Percentiles rank a stretch among this genome's conserved stretches.
Evolutionary conservation across 208 protist genomes (phyloP).

Genomic region (Crithidia expoeki): DNA sequence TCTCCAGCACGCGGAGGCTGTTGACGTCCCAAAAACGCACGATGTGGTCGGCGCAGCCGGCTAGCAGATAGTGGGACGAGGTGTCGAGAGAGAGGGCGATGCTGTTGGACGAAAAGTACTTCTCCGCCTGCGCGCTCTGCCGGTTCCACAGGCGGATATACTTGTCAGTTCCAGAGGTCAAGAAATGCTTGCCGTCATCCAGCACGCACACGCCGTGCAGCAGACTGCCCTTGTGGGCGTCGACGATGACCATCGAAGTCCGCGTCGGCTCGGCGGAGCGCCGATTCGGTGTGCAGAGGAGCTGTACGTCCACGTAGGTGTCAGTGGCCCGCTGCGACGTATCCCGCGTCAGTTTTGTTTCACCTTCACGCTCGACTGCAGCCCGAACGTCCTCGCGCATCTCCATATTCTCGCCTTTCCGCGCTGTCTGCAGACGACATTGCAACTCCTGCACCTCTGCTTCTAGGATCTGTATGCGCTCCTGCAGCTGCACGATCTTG

Average conservation of each 20-base stretch:
- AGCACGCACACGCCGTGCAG: conserved; percentile 51
- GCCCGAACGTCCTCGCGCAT: conserved; percentile 12
- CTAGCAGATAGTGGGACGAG: conserved; percentile 57
- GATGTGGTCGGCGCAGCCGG: conserved; percentile 66
- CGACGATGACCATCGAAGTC: conserved; percentile 32
- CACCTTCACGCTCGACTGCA: neutral
- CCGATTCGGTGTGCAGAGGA: neutral
- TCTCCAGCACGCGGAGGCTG: conserved; percentile 57
- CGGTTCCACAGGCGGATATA: conserved; percentile 56
- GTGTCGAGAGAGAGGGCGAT: conserved; percentile 56
- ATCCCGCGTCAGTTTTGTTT: conserved; percentile 7
- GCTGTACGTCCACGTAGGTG: conserved; percentile 9
- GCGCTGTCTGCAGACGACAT: conserved; percentile 15
- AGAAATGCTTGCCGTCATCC: conserved; percentile 40
- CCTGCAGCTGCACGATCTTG: conserved; percentile 46
- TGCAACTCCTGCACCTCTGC: conserved; percentile 36
- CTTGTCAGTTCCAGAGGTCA: conserved; percentile 63
- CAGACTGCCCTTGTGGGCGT: conserved; percentile 45
- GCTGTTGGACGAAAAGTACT: conserved; percentile 40
- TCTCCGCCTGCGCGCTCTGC: conserved; percentile 33
- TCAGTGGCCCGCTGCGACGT: conserved; percentile 13
- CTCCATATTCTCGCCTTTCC: conserved; percentile 1
- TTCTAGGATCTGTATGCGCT: conserved; percentile 44
- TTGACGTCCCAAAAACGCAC: conserved; percentile 72
- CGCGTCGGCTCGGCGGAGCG: conserved; percentile 23